Conservation (phyloP, 2,329 filamentous ascomycete species). For the Ambrosiella cleistominuta region DNA sequence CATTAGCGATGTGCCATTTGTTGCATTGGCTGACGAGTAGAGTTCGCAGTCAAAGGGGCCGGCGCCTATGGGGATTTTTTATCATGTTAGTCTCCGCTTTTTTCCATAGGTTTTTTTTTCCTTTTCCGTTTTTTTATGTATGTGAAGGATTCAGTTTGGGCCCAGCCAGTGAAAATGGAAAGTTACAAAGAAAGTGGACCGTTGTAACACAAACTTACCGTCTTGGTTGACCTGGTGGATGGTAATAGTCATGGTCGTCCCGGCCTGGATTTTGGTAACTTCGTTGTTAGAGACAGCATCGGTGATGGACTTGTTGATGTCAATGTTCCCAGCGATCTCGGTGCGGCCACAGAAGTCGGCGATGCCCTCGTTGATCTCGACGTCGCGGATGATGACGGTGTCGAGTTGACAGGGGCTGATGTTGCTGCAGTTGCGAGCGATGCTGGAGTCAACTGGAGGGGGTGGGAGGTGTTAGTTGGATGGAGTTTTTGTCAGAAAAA, state of each 20-base stretch:
- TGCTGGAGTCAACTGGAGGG: constrained; percentile 28
- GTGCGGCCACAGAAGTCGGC: constrained; percentile 47
- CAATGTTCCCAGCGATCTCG: constrained; percentile 41
- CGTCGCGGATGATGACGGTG: constrained; percentile 43
- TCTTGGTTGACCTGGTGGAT: constrained; percentile 38
- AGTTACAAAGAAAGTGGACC: too few species aligned
- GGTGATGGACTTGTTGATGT: constrained; percentile 38
- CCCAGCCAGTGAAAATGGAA: too few species aligned
- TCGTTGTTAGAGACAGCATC: constrained; percentile 26
- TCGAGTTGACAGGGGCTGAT: constrained; percentile 53
- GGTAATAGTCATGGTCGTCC: constrained; percentile 26
- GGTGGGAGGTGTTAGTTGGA: neutral
- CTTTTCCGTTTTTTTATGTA: too few species aligned
- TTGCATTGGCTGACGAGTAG: constrained; percentile 29
- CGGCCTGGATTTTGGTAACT: constrained; percentile 32
- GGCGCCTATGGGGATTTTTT: constrained; percentile 20
- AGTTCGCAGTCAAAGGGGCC: constrained; percentile 36
- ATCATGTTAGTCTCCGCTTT: neutral
- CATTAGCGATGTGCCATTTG: constrained; percentile 26
- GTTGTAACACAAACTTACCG: constrained; percentile 21
- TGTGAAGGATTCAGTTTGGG: too few species aligned
- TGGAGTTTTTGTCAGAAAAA: neutral
- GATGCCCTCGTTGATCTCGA: constrained; percentile 31
- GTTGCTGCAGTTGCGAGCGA: constrained; percentile 44
- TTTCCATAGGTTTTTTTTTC: constrained; percentile 17